Percentiles rank a stretch among this genome's conserved stretches.
Conservation (phyloP, 805 yeast species). For the Metahyphopichia silvanorum region DNA sequence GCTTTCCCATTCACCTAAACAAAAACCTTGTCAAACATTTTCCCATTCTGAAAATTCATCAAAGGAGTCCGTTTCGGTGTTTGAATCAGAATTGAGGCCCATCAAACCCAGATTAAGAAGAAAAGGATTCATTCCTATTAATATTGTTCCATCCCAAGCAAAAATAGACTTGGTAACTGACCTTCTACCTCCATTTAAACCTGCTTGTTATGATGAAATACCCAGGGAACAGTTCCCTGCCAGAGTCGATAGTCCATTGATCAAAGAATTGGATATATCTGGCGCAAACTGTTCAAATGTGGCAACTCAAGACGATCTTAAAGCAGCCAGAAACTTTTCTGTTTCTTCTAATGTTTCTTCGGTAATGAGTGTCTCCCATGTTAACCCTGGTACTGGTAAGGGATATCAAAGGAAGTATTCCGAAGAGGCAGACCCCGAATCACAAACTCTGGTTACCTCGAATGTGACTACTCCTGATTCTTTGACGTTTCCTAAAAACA, state of each 20-base stretch:
- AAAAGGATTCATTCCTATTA: conserved; percentile 8
- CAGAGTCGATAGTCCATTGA: background rate
- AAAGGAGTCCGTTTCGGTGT: background rate
- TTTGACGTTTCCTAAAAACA: conserved; percentile 10
- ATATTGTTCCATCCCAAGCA: conserved; percentile 3
- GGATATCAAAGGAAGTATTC: no score
- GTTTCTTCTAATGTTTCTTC: conserved; percentile 16
- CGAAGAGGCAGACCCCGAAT: no score
- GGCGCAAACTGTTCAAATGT: no score
- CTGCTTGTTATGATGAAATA: background rate
- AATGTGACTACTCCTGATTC: conserved; percentile 14
- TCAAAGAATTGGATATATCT: no score
- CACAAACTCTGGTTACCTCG: conserved; percentile 4
- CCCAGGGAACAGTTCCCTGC: background rate
- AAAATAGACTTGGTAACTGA: background rate
- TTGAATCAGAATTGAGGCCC: no score
- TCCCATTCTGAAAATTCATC: conserved; percentile 9
- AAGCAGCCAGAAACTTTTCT: conserved; percentile 8
- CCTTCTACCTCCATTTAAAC: conserved; percentile 13
- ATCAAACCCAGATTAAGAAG: conserved; percentile 1
- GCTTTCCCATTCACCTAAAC: conserved; percentile 7
- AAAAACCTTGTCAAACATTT: conserved; percentile 2
- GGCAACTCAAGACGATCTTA: background rate
- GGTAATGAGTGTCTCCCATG: conserved; percentile 14
- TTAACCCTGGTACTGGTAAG: no score